Percentiles rank a stretch among this genome's conserved stretches.
Evolutionary conservation across 2,329 filamentous ascomycete species (phyloP).

Genomic region (Colletotrichum aenigma): DNA sequence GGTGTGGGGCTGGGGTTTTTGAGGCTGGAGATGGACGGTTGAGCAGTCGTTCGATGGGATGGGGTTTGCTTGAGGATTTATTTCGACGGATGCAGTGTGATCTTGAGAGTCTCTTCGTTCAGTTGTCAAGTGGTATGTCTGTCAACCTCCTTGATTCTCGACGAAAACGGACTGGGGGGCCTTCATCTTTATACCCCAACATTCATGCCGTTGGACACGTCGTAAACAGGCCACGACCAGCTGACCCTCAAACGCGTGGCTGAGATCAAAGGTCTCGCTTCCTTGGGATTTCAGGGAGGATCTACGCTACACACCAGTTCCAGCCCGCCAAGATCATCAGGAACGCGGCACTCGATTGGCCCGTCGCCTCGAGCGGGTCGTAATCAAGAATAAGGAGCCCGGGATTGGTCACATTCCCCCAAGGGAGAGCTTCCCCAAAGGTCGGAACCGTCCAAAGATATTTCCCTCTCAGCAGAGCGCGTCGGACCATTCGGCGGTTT

Average conservation of each 20-base stretch:
- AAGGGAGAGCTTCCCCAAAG: background rate
- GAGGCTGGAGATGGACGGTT: background rate
- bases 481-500: background rate
- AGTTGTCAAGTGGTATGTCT: background rate
- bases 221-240: background rate
- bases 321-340: background rate
- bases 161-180: background rate
- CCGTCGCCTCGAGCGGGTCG: background rate
- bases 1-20: background rate
- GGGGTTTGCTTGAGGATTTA: background rate
- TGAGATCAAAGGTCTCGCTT: background rate
- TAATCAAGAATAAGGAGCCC: background rate
- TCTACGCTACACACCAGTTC: background rate
- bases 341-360: background rate
- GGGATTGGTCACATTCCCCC: background rate
- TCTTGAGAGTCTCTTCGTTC: background rate
- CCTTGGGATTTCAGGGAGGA: background rate
- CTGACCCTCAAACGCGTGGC: background rate
- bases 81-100: background rate
- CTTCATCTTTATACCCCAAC: background rate
- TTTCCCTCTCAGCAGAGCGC: background rate
- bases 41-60: background rate
- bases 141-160: fast-evolving
- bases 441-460: background rate
- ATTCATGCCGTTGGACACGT: background rate